Percentiles rank a stretch among this genome's conserved stretches.
Evolutionary conservation across 108 stramenopile species (phyloP).

Genomic region (Bacterosira constricta): DNA sequence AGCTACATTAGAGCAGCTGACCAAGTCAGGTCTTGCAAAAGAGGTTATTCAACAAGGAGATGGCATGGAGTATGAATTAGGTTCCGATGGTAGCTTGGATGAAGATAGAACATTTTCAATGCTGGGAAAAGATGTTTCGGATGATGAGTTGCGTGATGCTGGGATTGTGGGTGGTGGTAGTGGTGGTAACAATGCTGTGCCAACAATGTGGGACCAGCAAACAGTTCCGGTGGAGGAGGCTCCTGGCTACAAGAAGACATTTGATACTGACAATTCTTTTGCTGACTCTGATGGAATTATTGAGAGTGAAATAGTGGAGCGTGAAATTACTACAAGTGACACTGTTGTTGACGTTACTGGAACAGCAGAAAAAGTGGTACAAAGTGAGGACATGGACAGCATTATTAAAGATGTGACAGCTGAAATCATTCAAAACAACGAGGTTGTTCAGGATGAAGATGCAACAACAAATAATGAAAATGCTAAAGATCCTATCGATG

Average conservation of each 20-base stretch:
- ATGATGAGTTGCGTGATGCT: constrained; percentile 49
- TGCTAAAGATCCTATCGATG: constrained; percentile 68
- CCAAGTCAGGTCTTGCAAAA: constrained; percentile 62
- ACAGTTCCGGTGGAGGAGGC: constrained; percentile 22
- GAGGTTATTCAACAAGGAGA: constrained; percentile 79
- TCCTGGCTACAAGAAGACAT: constrained; percentile 1
- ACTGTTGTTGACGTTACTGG: neutral
- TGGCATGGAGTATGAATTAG: constrained; percentile 66
- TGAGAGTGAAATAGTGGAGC: constrained; percentile 32
- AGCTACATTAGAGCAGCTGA: constrained; percentile 61
- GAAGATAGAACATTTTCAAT: constrained; percentile 49
- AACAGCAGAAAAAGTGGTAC: constrained; percentile 5
- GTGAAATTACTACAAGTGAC: neutral
- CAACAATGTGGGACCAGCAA: constrained; percentile 13
- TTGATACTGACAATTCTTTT: constrained; percentile 8
- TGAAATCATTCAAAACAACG: too few species aligned
- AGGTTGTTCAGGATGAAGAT: constrained; percentile 3
- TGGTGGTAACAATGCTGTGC: neutral
- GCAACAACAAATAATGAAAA: constrained; percentile 7
- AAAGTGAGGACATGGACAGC: neutral
- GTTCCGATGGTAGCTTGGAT: constrained; percentile 16
- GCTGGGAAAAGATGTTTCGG: constrained; percentile 46
- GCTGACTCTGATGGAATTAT: constrained; percentile 5
- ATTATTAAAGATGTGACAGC: neutral
- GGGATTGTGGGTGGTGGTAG: constrained; percentile 9